These are phyloP conservation scores for Metschnikowia anglica DNA, from an alignment of 805 yeast species.

Conservation along the genomic window DNA sequence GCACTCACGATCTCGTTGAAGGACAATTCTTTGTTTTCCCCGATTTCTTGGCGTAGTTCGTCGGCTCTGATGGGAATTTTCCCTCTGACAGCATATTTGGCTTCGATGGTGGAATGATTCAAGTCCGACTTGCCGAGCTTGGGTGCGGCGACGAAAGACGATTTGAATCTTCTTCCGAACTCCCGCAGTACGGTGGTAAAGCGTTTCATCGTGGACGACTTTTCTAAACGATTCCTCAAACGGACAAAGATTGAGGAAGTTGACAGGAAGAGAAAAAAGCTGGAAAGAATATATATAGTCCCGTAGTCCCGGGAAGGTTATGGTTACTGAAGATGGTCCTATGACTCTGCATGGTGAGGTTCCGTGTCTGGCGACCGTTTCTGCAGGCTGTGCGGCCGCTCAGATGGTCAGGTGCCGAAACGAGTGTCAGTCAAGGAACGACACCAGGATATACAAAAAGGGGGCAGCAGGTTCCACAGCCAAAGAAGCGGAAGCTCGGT, in stretches of 20 bases:
- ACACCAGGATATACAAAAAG: no score
- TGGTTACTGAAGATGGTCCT: no score
- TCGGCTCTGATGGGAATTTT: constrained; percentile 92
- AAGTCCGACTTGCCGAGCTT: constrained; percentile 43
- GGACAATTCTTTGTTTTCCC: constrained; percentile 57
- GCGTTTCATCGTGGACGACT: not conserved
- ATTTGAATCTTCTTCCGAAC: constrained; percentile 9
- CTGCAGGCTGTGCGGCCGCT: not conserved
- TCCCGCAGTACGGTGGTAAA: not conserved
- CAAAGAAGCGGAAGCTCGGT: no score
- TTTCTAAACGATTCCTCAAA: not conserved
- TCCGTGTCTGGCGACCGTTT: not conserved
- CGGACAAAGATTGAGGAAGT: not conserved
- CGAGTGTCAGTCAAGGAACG: no score
- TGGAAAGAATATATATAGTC: not conserved
- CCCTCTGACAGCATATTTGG: constrained; percentile 97
- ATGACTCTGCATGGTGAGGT: no score
- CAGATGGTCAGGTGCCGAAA: not conserved
- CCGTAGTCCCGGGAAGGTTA: no score
- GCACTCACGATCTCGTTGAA: constrained; percentile 79
- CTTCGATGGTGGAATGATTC: constrained; percentile 73
- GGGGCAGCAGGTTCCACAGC: no score
- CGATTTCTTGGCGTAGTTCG: constrained; percentile 60
- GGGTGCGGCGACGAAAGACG: constrained; percentile 22
- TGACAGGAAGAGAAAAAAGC: not conserved